These are phyloP conservation scores for Termitomyces bulborhizus DNA, from an alignment of 768 basidiomycete species.

Conservation along the genomic window DNA sequence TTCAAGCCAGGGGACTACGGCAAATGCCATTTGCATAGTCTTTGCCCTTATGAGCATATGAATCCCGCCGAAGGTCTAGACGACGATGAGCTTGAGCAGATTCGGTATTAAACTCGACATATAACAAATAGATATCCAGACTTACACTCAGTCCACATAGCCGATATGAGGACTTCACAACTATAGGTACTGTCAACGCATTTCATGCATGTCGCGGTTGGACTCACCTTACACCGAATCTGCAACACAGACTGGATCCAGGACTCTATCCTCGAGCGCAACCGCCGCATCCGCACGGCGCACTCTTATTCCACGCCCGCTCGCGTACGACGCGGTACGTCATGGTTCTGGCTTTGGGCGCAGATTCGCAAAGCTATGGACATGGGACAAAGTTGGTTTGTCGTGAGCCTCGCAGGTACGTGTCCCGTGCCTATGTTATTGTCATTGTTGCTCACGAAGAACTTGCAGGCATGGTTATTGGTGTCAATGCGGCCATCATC, in stretches of 20 bases:
- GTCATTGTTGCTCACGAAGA: neutral
- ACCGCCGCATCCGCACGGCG: conserved; percentile 63
- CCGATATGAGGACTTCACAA: conserved; percentile 92
- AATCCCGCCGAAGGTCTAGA: conserved; percentile 42
- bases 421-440: conserved; percentile 5
- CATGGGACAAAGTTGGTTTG: conserved; percentile 87
- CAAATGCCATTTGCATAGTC: neutral
- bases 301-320: conserved; percentile 30
- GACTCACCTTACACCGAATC: neutral
- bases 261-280: conserved; percentile 86
- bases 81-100: conserved; percentile 63
- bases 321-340: conserved; percentile 19
- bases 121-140: too few relatives aligned
- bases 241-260: conserved; percentile 83
- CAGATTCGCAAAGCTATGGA: conserved; percentile 53
- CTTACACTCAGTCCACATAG: conserved; percentile 32
- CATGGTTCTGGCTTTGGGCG: conserved; percentile 54
- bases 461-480: conserved; percentile 75
- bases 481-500: conserved; percentile 89
- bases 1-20: neutral
- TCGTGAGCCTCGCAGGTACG: conserved; percentile 86
- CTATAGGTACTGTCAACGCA: conserved; percentile 57
- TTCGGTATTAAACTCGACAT: conserved; percentile 35
- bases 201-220: neutral
- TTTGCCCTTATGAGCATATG: conserved; percentile 24